Base-by-base conservation (phyloP, 192 early-diverging fungal genomes). In the Geosiphon pyriformis region DNA sequence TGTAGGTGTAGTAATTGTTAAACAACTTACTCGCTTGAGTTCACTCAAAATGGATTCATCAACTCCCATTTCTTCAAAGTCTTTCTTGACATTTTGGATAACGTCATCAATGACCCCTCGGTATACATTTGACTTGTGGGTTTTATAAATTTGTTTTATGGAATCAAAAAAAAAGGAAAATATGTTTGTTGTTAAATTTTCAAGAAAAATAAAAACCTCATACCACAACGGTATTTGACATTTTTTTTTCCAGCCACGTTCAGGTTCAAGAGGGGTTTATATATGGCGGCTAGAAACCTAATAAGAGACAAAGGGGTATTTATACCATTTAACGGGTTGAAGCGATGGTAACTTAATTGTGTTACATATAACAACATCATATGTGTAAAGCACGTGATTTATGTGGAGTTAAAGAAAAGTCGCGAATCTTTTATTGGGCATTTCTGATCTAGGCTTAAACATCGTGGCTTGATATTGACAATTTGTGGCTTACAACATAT, bases 71-170 rank as follows among this genome's bases (percentile, higher is more conserved):
- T 91, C 87, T 47, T 90, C 90, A 85, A 96, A 98, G 42, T 94
- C 89, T 15, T 81, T 79, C 42, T 85, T 85, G 26, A 93, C 87
- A 69, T 94, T 89, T 58, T 86, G 82, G 64, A 94, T 90, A 51
- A 98, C 96, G 67, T 98, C 93, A 76, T 92, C 87, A 67, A 98
- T 96, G 47, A 98, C 90, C 70, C 85, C 87, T 37, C 83, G 80
- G 76, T 98, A 98, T 49, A 91, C 79, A 49, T 73, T 72, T 3
- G 80, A 70, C 83, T 82, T 42, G 37, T 42, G 37, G 37, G 15
- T 42, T 42, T 42, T 10, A 42, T 10, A 15, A 42, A 42, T 42
- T 42, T 10, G 6, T 42, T 42, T 42, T 42, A 6, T 15, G 15
- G n/a, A n/a, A n/a, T n/a, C n/a, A n/a, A n/a, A n/a, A n/a, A n/a